phyloP scores from a whole-genome alignment of 192 early-diverging fungal genomes.

The Coemansia sp. region DNA sequence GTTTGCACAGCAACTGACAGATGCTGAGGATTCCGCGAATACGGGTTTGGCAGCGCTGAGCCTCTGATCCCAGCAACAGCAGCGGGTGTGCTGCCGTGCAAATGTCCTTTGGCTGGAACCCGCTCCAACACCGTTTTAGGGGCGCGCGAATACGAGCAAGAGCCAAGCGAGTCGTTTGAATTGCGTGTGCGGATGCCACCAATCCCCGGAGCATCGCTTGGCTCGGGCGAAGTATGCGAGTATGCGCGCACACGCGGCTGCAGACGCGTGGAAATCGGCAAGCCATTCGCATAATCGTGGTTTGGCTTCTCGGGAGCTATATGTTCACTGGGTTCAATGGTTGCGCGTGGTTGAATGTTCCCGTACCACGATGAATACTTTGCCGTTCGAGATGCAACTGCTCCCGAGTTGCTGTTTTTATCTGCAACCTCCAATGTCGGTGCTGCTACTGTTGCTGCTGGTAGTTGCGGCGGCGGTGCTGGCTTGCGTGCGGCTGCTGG shows the following conservation, averaged over 20 bases:
- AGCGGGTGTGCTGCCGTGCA: neutral
- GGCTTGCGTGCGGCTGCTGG: neutral
- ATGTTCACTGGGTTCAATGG: neutral
- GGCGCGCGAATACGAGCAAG: constrained; percentile 6
- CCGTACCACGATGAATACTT: constrained; percentile 29
- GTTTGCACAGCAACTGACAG: constrained; percentile 42
- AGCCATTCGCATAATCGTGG: neutral
- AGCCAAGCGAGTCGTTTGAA: constrained; percentile 21
- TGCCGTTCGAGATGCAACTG: neutral
- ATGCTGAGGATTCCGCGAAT: constrained; percentile 17
- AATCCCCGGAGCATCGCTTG: neutral
- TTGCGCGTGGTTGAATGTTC: neutral
- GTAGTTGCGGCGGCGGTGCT: neutral
- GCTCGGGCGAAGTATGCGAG: neutral
- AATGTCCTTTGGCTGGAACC: neutral
- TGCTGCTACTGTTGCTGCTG: neutral
- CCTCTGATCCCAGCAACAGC: neutral
- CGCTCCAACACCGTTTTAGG: neutral
- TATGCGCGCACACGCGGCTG: constrained; percentile 28
- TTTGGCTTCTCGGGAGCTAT: neutral
- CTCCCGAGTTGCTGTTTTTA: neutral
- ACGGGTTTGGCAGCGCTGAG: constrained; percentile 15
- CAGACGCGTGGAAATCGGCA: constrained; percentile 31
- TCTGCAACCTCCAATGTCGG: neutral
- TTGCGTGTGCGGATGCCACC: constrained; percentile 10